Base-by-base conservation (phyloP, 2,329 filamentous ascomycete species). In the Akanthomyces muscarius region DNA sequence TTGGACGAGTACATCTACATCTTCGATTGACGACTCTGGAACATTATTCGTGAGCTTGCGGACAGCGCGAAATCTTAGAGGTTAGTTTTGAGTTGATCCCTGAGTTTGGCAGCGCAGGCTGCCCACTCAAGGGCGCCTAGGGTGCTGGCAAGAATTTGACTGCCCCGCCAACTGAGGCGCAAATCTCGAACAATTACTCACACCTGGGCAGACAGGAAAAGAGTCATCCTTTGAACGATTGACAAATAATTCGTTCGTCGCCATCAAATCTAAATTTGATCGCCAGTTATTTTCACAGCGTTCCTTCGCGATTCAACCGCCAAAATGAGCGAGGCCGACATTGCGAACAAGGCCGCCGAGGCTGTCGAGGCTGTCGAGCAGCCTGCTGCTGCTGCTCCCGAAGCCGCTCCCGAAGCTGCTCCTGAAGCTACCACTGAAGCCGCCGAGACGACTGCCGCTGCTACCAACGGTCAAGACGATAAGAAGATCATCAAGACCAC, bases 321-420 rank as follows among this genome's bases (percentile, higher is more conserved):
- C 60, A 33, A 55, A 10, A 64, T 64, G 63, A 64, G 63, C 63
- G 63, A 64, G 38, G 58, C 59, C 41, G 63, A 64, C 45, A 53
- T 47, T 33, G 41, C 63, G 14, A 48, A 41, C 53, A 61, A 64
- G 63, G 58, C 68, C 68, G 41, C 82, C 80, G 33, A 86, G 77
- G 64, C 81, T 81, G 69, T 87, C 82, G 14, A 81, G 79, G 56
- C 89, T 81, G 65, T 82, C 80, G 33, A 81, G 79, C 38, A 41
- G 38, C 38, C 30, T 84, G 77, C 69, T 36, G 68, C 69, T 57
- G 61, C 67, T 23, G 70, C 68, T 57, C 62, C 68, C 28, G 68
- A 69, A 57, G 42, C 68, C 10, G 61, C 63, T 48, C 7, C 41
- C 80, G 30, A 86, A 76, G 63, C 81, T 81, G 69, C 33, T 84